Evolutionary conservation across 371 early-diverging fungal genomes (phyloP).

Genomic region (Massospora cicadina): DNA sequence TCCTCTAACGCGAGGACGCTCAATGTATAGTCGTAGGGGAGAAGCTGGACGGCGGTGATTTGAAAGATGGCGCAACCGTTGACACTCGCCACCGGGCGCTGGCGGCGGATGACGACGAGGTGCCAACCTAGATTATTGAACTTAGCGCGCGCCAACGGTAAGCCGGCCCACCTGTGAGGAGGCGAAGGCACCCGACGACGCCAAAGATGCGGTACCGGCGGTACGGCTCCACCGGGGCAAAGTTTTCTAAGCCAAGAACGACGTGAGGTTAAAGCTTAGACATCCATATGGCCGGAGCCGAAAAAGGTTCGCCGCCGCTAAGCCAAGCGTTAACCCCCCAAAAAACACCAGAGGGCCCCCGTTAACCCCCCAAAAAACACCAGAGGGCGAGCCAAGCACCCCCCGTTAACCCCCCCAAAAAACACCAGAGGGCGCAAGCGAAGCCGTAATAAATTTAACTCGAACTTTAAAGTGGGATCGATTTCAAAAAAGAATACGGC

Average conservation of each 20-base stretch:
- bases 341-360: too few species aligned
- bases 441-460: too few species aligned
- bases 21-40: slow-evolving; percentile 9
- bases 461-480: too few species aligned
- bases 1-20: slow-evolving; percentile 7
- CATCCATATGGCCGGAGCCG: too few species aligned
- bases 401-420: too few species aligned
- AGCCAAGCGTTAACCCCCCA: too few species aligned
- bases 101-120: neutral
- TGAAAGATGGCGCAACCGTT: neutral
- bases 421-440: too few species aligned
- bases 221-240: neutral
- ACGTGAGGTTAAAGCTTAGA: neutral
- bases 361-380: too few species aligned
- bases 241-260: neutral
- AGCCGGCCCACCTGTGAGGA: neutral
- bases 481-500: too few species aligned
- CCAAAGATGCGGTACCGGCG: slow-evolving; percentile 6
- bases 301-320: too few species aligned
- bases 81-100: neutral
- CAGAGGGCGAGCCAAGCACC: too few species aligned
- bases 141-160: neutral
- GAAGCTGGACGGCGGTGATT: neutral
- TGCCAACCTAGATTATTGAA: slow-evolving; percentile 5
- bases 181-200: neutral